These are phyloP conservation scores for Stentor coeruleus DNA, from an alignment of 73 alveolate species.

Conservation along the genomic window DNA sequence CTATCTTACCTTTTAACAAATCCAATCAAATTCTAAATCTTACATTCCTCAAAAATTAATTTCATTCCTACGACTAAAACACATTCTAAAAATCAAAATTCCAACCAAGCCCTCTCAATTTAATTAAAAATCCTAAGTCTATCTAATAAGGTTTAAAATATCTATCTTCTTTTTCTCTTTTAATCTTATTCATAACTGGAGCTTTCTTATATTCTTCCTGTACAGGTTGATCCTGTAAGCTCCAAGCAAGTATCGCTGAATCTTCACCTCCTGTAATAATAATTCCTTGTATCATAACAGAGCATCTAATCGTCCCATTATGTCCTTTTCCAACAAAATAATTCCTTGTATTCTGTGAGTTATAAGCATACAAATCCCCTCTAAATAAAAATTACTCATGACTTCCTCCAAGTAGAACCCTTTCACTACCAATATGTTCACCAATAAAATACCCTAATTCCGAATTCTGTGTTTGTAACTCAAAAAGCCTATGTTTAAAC, in stretches of 20 bases:
- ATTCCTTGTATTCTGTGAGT: neutral
- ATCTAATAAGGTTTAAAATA: no score
- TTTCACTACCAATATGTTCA: neutral
- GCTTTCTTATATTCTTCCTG: no score
- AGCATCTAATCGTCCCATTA: neutral
- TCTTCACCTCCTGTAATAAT: constrained; percentile 2
- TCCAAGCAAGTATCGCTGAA: constrained; percentile 23
- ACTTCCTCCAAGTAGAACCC: neutral
- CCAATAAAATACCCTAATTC: neutral
- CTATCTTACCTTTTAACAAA: no score
- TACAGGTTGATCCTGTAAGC: no score
- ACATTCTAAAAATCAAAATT: no score
- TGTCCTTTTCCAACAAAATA: neutral
- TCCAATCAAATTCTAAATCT: no score
- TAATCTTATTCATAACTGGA: no score
- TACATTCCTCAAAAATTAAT: no score
- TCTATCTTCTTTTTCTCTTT: no score
- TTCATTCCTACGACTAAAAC: no score
- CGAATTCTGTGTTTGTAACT: neutral
- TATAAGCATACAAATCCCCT: neutral
- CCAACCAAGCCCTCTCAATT: no score
- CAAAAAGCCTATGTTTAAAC: neutral
- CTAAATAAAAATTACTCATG: constrained; percentile 3
- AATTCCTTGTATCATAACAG: neutral
- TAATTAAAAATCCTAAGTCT: no score